Conservation (phyloP, 805 yeast genomes). For the Myxozyma neotropica region DNA sequence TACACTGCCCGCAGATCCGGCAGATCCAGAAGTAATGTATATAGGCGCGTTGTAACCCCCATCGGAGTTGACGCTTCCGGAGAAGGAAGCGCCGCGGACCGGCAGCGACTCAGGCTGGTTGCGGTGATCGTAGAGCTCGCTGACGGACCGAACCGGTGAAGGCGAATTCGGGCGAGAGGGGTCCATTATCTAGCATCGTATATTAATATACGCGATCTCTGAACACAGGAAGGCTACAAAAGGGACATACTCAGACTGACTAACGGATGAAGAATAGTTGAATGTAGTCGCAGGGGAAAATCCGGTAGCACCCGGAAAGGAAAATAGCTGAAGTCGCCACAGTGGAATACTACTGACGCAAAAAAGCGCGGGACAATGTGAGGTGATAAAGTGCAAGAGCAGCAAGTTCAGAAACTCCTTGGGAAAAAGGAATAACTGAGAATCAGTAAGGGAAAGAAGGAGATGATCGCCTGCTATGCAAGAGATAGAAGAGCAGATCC, state of each 20-base stretch:
- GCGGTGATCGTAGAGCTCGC: slow-evolving; percentile 52
- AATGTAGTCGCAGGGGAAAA: slow-evolving; percentile 11
- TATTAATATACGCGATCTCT: background rate
- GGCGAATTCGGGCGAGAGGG: slow-evolving; percentile 29
- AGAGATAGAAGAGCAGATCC: too few species aligned
- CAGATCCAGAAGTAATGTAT: slow-evolving; percentile 5
- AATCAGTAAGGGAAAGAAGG: background rate
- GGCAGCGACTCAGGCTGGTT: slow-evolving; percentile 51
- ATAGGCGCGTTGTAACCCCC: background rate
- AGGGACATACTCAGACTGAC: background rate
- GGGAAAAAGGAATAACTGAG: background rate
- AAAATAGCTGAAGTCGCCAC: slow-evolving; percentile 17
- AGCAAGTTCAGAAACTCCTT: too few species aligned
- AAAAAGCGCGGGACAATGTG: background rate
- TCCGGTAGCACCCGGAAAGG: slow-evolving; percentile 29
- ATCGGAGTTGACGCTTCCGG: slow-evolving; percentile 9
- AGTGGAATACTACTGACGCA: slow-evolving; percentile 9
- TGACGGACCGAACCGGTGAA: slow-evolving; percentile 18
- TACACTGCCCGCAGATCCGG: slow-evolving; percentile 9
- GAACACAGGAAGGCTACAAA: background rate
- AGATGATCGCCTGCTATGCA: too few species aligned
- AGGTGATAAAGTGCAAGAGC: background rate
- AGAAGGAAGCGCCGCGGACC: slow-evolving; percentile 38
- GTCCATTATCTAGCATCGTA: slow-evolving; percentile 16
- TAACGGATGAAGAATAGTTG: slow-evolving; percentile 19